Evolutionary conservation across 106 monocot species (phyloP).

Genomic region (Iris macrosiphon): DNA sequence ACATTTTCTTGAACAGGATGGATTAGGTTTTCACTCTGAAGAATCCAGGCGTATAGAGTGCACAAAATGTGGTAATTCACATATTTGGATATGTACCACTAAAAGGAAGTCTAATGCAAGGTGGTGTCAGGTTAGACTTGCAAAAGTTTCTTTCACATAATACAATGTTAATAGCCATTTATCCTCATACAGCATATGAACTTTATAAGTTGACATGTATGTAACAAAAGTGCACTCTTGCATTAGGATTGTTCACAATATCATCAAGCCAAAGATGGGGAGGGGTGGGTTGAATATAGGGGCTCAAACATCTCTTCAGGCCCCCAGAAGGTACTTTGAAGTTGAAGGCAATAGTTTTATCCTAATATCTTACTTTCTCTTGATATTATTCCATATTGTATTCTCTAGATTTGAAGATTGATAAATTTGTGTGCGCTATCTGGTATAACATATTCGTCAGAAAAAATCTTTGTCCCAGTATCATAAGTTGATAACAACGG

Average conservation of each 20-base stretch:
- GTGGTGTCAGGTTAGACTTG: constrained; percentile 86
- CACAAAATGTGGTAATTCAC: constrained; percentile 89
- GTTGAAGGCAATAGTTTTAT: too few relatives aligned
- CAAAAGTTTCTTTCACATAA: neutral
- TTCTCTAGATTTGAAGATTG: too few relatives aligned
- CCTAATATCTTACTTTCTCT: too few relatives aligned
- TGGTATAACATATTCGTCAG: too few relatives aligned
- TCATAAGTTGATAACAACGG: too few relatives aligned
- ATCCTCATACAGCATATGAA: too few relatives aligned
- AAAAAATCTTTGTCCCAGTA: too few relatives aligned
- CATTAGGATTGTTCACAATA: constrained; percentile 71
- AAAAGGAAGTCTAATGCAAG: constrained; percentile 81
- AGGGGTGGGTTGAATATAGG: constrained; percentile 92
- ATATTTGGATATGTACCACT: constrained; percentile 88
- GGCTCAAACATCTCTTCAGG: constrained; percentile 26
- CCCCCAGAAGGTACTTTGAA: constrained; percentile 50
- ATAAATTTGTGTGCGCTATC: too few relatives aligned
- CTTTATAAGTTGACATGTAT: neutral
- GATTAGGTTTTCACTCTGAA: constrained; percentile 69
- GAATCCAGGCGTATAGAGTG: constrained; percentile 97
- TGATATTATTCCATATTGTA: too few relatives aligned
- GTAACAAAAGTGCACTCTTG: neutral
- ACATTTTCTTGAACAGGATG: constrained; percentile 53
- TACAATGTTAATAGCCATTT: too few relatives aligned
- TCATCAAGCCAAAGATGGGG: constrained; percentile 93